These are phyloP conservation scores for Globisporangium barbulae DNA, from an alignment of 352 stramenopile species.

Conservation along the genomic window DNA sequence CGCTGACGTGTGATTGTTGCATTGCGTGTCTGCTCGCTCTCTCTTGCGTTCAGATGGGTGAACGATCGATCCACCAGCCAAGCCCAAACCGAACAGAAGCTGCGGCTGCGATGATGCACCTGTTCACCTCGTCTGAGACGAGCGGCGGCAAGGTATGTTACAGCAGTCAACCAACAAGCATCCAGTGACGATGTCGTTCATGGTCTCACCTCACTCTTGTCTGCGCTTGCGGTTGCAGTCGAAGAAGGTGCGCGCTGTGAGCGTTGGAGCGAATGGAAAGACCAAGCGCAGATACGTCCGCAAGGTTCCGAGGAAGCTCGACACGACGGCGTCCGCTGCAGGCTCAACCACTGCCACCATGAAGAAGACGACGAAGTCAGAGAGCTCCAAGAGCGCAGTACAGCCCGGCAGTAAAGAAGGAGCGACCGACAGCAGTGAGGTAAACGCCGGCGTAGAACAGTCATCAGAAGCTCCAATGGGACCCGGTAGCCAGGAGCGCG, in stretches of 20 bases:
- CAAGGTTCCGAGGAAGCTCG: slow-evolving; percentile 52
- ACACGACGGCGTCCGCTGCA: slow-evolving; percentile 10
- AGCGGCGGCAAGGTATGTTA: slow-evolving; percentile 15
- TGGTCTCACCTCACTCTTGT: slow-evolving; percentile 6
- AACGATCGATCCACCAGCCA: slow-evolving; percentile 54
- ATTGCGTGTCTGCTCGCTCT: background rate
- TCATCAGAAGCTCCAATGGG: background rate
- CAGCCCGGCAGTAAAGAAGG: background rate
- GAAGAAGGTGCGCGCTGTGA: slow-evolving; percentile 14
- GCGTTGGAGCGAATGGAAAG: slow-evolving; percentile 28
- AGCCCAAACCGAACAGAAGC: slow-evolving; percentile 78
- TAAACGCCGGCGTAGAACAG: background rate
- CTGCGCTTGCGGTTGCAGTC: background rate
- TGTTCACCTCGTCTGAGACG: slow-evolving; percentile 44
- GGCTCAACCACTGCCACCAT: background rate
- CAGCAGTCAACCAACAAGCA: background rate
- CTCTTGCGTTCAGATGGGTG: slow-evolving; percentile 9
- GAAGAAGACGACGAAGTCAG: slow-evolving; percentile 34
- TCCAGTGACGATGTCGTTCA: background rate
- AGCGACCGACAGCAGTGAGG: background rate
- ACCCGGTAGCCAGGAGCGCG: slow-evolving; percentile 10
- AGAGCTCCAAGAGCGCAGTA: background rate
- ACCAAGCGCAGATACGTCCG: slow-evolving; percentile 63
- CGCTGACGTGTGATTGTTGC: background rate
- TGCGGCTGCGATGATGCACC: slow-evolving; percentile 75